Evolutionary conservation across 176 grass and related monocot species (phyloP), one percentile per base, ranked within the genome.

Genomic region (Musa beccarii): DNA sequence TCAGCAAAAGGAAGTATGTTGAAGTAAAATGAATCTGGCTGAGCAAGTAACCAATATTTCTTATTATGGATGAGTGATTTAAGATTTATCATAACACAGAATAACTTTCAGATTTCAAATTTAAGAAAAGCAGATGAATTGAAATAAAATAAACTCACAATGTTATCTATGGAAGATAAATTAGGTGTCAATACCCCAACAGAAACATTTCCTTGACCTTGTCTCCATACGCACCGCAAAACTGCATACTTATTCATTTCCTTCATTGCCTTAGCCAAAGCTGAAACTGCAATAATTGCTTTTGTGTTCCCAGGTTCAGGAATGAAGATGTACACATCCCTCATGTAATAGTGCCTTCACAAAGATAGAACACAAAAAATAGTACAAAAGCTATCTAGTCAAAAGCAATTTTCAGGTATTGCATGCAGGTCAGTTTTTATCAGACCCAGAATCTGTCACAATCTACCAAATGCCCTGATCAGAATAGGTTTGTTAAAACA

Each of bases 11-110:
- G 95, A 75, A 98, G 86, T 77, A 93, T 77, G 63, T 91, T 98
- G 62, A 93, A 93, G 84, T 84, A 93, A 79, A 98, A 98, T 9
- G 95, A 93, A 85, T 98, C 95, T 78, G 85, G 74, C 95, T 98
- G 88, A 66, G 74, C 52, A 67, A 15, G 20, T 73, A 29, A 82
- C 71, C 49, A 83, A 80, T 70, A 21, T 10, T 51, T 10, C 2
- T 70, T n/a, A 69, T 51, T 69, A 19, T 69, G 15, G 43, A n/a
- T 11, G 9, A 17, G 9, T 49, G 29, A 50, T 70, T 43, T 51
- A 50, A 70, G 68, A 20, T 51, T 51, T 20, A 70, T 51, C 68
- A 70, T 70, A 21, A 70, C 21, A 70, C 19, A 51, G 12, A 2
- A 52, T 51, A 70, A n/a, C 1, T 51, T 70, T 51, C 49, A 70